Percentiles rank a stretch among this genome's conserved stretches.
These are phyloP conservation scores for Suillus alpinus DNA, from an alignment of 768 basidiomycete species.

Conservation along the genomic window DNA sequence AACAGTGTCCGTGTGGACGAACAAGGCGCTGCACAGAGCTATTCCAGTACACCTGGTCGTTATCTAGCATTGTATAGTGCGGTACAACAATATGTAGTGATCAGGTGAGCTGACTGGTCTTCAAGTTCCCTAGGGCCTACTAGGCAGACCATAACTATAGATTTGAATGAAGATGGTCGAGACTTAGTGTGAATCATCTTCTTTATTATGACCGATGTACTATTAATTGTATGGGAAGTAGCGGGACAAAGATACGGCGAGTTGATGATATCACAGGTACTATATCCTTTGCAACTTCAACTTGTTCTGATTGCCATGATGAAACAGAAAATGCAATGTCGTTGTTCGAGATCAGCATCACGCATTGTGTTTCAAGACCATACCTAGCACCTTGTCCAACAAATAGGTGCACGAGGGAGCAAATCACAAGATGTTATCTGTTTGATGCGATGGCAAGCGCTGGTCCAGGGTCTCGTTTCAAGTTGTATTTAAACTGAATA, in stretches of 20 bases:
- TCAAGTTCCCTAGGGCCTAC: not conserved
- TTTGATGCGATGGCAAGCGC: not conserved
- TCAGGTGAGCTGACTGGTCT: not conserved
- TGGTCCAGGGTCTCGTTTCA: not conserved
- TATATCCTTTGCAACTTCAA: not conserved
- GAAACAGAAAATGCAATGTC: not conserved
- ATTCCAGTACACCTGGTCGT: not conserved
- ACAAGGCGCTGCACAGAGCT: not conserved
- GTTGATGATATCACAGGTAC: not conserved
- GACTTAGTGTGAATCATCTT: not conserved
- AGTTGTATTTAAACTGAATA: not conserved
- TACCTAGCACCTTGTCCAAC: not conserved
- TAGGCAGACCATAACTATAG: not conserved
- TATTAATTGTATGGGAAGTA: not conserved
- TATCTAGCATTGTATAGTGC: not conserved
- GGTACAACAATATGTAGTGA: not conserved
- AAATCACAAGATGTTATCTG: not conserved
- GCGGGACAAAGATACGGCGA: not conserved
- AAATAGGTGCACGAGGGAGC: not conserved
- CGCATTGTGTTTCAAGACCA: not conserved
- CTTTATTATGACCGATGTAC: not conserved
- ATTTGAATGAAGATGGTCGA: not conserved
- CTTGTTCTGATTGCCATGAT: not conserved
- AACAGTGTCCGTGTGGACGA: not conserved
- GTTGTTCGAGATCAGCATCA: not conserved